Percentiles rank a stretch among this genome's conserved stretches.
Evolutionary conservation across 1,284 basidiomycete genomes (phyloP).

Genomic region (Ustilago esculenta): DNA sequence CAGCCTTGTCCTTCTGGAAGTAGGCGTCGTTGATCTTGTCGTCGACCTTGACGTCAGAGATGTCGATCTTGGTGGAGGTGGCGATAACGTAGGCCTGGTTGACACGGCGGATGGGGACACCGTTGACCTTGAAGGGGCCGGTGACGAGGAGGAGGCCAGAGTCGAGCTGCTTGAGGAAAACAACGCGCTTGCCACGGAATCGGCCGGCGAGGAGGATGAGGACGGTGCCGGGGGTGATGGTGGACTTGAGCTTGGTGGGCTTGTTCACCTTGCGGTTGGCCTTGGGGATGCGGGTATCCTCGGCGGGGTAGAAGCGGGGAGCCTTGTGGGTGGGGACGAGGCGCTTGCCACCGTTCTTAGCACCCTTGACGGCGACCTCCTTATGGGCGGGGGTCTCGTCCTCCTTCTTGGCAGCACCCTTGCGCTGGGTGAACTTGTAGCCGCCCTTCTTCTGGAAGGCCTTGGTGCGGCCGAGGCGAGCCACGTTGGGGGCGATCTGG

Average conservation of each 20-base stretch:
- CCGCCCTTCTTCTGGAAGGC: slow-evolving; percentile 81
- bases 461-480: slow-evolving; percentile 73
- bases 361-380: slow-evolving; percentile 86
- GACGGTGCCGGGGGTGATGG: slow-evolving; percentile 93
- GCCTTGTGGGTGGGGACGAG: slow-evolving; percentile 85
- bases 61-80: slow-evolving; percentile 93
- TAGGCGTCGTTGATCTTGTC: slow-evolving; percentile 94
- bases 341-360: slow-evolving; percentile 90
- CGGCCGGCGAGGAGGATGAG: slow-evolving; percentile 97
- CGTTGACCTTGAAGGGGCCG: slow-evolving; percentile 98
- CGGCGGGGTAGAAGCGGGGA: slow-evolving; percentile 94
- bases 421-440: slow-evolving; percentile 78
- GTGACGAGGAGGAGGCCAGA: slow-evolving; percentile 94
- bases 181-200: slow-evolving; percentile 97
- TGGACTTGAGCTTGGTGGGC: slow-evolving; percentile 77
- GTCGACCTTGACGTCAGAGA: slow-evolving; percentile 75
- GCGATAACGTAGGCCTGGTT: slow-evolving; percentile 99
- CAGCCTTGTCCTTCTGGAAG: slow-evolving; percentile 72
- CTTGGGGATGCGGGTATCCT: slow-evolving; percentile 89
- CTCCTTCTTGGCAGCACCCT: slow-evolving; percentile 73
- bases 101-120: slow-evolving; percentile 96
- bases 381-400: slow-evolving; percentile 72
- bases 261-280: slow-evolving; percentile 85
- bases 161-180: slow-evolving; percentile 95
- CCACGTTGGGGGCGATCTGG: slow-evolving; percentile 82